Conservation (phyloP, 352 stramenopile species). For the Phytophthora idaei region DNA sequence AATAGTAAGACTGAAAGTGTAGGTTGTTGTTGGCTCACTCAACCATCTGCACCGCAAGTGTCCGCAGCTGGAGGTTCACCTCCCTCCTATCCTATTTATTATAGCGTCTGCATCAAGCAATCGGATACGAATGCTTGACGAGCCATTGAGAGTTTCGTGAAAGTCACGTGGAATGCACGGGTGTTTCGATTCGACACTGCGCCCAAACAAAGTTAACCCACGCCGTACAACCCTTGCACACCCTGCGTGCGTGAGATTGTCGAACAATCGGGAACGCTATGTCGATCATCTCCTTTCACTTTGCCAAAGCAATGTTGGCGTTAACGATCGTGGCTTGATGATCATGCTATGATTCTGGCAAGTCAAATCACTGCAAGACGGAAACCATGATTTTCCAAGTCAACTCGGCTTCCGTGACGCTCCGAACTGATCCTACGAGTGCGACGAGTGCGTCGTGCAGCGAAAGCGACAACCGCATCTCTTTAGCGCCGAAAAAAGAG, state of each 20-base stretch:
- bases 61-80: conserved; percentile 9
- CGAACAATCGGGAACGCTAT: conserved; percentile 8
- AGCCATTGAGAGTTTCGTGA: conserved; percentile 12
- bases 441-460: conserved; percentile 4
- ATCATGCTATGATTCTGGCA: no score
- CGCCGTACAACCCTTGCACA: conserved; percentile 16
- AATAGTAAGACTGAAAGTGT: no score
- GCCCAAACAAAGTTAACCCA: conserved; percentile 34
- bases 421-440: not conserved
- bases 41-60: conserved; percentile 13
- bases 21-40: no score
- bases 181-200: not conserved
- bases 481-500: conserved; percentile 26
- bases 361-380: conserved; percentile 2
- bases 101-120: conserved; percentile 4
- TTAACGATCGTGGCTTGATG: no score
- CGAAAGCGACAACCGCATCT: conserved; percentile 17
- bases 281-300: conserved; percentile 13
- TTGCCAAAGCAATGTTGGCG: not conserved
- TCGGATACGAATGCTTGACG: not conserved
- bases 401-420: conserved; percentile 4
- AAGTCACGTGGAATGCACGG: conserved; percentile 8
- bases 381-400: not conserved
- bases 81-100: not conserved
- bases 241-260: conserved; percentile 7